Percentiles rank a stretch among this genome's conserved stretches.
phyloP scores from a whole-genome alignment of 768 basidiomycete species.

The Russula griseocarnosa region DNA sequence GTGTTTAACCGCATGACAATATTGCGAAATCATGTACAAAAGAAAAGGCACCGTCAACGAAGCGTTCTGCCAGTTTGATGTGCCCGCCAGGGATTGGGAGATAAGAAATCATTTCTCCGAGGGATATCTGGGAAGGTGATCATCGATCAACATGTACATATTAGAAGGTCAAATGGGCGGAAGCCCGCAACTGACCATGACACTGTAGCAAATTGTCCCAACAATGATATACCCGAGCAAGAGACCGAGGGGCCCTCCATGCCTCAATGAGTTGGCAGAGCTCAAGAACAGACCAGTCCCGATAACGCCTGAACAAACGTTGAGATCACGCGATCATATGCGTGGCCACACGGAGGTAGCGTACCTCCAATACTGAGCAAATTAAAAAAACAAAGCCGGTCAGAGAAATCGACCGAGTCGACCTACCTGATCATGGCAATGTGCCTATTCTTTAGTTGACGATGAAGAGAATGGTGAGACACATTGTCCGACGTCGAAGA shows the following conservation, averaged over 20 bases:
- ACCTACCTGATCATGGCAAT: conserved; percentile 74
- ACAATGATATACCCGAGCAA: conserved; percentile 64
- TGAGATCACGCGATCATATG: background rate
- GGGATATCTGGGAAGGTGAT: conserved; percentile 46
- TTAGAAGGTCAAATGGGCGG: too few relatives aligned
- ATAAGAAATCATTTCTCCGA: conserved; percentile 74
- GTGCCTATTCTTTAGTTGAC: conserved; percentile 54
- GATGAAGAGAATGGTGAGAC: conserved; percentile 25
- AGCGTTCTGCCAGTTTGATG: conserved; percentile 77
- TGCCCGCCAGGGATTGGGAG: conserved; percentile 78
- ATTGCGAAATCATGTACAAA: conserved; percentile 29
- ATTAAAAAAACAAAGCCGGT: conserved; percentile 5
- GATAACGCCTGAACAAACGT: conserved; percentile 35
- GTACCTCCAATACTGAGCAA: conserved; percentile 36
- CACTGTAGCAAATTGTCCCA: conserved; percentile 64
- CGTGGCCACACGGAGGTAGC: background rate
- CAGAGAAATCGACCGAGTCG: background rate
- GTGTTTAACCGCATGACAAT: background rate
- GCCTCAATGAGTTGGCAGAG: conserved; percentile 46
- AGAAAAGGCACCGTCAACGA: conserved; percentile 74
- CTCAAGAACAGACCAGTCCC: conserved; percentile 40
- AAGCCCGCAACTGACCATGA: conserved; percentile 50
- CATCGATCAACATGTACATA: background rate
- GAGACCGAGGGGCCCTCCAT: conserved; percentile 72
- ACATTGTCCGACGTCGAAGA: background rate